Conservation (phyloP, 1,284 basidiomycete species). For the Trichosporon sp. region DNA sequence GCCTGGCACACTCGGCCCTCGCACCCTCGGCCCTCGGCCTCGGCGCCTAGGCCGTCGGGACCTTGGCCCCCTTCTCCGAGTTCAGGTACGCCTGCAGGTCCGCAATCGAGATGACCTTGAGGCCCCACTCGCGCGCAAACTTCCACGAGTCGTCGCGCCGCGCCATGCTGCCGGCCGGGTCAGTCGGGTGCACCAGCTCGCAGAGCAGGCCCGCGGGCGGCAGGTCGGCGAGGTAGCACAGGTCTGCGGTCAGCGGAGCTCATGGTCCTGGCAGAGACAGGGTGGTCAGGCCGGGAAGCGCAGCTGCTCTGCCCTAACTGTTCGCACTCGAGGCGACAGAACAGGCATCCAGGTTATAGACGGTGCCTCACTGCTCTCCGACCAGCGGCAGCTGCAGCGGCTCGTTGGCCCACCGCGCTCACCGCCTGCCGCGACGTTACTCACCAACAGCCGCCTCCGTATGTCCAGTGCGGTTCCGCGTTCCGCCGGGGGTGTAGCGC, state of each 20-base stretch:
- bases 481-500: slow-evolving; percentile 78
- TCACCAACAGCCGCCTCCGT: slow-evolving; percentile 78
- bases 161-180: slow-evolving; percentile 84
- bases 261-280: no score
- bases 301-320: no score
- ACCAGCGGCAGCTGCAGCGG: background rate
- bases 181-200: slow-evolving; percentile 89
- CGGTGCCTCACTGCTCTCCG: background rate
- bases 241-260: slow-evolving; percentile 54
- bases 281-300: no score
- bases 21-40: background rate
- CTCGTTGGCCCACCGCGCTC: background rate
- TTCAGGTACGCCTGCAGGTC: slow-evolving; percentile 52
- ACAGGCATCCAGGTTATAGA: no score
- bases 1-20: no score
- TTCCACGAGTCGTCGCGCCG: slow-evolving; percentile 85
- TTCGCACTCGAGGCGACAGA: no score
- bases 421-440: slow-evolving; percentile 23
- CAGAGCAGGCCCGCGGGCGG: slow-evolving; percentile 82
- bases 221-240: slow-evolving; percentile 74
- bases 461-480: slow-evolving; percentile 80
- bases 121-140: slow-evolving; percentile 86
- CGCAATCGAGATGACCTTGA: slow-evolving; percentile 93
- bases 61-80: slow-evolving; percentile 10
- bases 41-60: slow-evolving; percentile 9